Conservation (phyloP, 1,139 yeast genomes). For the Magnusiomyces tetraspermus region DNA sequence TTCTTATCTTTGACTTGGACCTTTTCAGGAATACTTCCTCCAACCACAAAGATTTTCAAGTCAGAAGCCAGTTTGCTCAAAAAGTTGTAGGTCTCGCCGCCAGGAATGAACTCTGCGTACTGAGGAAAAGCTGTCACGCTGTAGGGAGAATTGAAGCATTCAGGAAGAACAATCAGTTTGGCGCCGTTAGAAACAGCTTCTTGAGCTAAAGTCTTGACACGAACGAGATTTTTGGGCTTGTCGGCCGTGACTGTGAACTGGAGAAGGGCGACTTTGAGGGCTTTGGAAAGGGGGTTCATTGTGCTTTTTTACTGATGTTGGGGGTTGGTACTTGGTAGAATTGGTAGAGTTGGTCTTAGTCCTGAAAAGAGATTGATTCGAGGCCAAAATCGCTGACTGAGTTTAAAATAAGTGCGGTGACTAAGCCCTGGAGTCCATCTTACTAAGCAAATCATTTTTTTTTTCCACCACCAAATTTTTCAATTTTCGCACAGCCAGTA, state of each 20-base stretch:
- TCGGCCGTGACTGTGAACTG: constrained; percentile 71
- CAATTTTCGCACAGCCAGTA: no score
- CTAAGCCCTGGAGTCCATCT: no score
- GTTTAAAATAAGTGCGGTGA: no score
- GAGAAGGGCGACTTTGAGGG: constrained; percentile 57
- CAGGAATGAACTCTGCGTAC: constrained; percentile 68
- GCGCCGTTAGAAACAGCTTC: constrained; percentile 44
- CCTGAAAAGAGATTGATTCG: no score
- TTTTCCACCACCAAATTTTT: no score
- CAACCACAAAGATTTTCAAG: constrained; percentile 55
- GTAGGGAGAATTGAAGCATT: constrained; percentile 94
- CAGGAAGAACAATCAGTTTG: constrained; percentile 59
- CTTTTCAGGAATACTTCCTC: constrained; percentile 86
- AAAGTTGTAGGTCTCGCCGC: constrained; percentile 57
- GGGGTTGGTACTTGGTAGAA: no score
- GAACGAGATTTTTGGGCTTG: constrained; percentile 50
- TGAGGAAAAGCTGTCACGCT: constrained; percentile 77
- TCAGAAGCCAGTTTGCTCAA: constrained; percentile 56
- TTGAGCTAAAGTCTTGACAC: constrained; percentile 45
- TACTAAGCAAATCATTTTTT: no score
- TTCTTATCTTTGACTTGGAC: constrained; percentile 28
- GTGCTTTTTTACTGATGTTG: no score
- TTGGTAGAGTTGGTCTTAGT: no score
- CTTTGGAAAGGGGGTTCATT: constrained; percentile 26
- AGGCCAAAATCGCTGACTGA: no score